These are phyloP conservation scores for Vicia villosa DNA, from an alignment of 306 rosid genomes.

Conservation along the genomic window DNA sequence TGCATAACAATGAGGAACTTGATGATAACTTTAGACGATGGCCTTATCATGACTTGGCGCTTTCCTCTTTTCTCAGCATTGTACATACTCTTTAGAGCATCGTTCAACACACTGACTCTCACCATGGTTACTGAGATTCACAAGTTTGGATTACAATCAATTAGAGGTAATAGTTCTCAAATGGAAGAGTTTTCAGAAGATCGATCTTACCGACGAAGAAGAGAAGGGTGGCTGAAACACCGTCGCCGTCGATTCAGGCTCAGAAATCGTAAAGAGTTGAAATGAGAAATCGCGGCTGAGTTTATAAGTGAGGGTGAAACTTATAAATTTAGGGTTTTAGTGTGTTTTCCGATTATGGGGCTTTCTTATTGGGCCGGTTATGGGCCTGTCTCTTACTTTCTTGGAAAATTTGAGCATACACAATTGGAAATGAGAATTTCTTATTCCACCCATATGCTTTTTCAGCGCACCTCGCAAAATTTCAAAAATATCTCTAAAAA, in stretches of 20 bases:
- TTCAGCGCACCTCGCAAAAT: too few species aligned
- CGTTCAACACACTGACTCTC: slow-evolving; percentile 48
- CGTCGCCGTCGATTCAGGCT: not conserved
- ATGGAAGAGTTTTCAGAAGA: not conserved
- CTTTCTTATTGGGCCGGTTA: too few species aligned
- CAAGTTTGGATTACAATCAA: not conserved
- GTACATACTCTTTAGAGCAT: slow-evolving; percentile 60
- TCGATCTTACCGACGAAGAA: slow-evolving; percentile 17
- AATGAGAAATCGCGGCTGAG: not conserved
- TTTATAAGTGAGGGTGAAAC: not conserved
- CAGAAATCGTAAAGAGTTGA: not conserved
- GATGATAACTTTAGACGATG: slow-evolving; percentile 51
- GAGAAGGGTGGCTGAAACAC: not conserved
- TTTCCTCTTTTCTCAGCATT: slow-evolving; percentile 59
- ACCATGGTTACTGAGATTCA: slow-evolving; percentile 41
- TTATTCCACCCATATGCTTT: too few species aligned
- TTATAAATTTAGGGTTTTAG: not conserved
- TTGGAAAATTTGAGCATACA: too few species aligned
- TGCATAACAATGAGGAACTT: slow-evolving; percentile 56
- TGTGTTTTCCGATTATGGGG: too few species aligned
- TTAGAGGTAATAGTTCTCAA: too few species aligned
- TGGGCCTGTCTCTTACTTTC: too few species aligned
- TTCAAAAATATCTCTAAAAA: too few species aligned
- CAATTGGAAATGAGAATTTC: too few species aligned
- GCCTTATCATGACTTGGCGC: slow-evolving; percentile 58